phyloP scores from a whole-genome alignment of 768 basidiomycete genomes.

The Podaxis sp. region DNA sequence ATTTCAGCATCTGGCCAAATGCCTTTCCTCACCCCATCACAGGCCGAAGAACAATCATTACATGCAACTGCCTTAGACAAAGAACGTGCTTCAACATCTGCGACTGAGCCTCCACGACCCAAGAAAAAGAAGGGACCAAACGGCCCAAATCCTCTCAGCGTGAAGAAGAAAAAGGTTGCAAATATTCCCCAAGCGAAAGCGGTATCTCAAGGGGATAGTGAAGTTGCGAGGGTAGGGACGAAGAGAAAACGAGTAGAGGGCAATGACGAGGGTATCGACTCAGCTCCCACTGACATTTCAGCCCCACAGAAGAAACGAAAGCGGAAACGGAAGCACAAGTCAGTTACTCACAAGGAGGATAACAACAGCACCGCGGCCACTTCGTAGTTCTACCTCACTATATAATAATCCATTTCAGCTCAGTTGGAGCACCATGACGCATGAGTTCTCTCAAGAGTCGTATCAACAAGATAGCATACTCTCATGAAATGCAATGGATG shows the following conservation, averaged over 20 bases:
- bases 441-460: too few species aligned
- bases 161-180: constrained; percentile 75
- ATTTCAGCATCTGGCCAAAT: constrained; percentile 14
- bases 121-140: constrained; percentile 72
- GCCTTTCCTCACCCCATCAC: background rate
- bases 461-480: too few species aligned
- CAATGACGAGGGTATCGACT: constrained; percentile 11
- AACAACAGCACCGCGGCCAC: too few species aligned
- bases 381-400: too few species aligned
- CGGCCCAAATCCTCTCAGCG: constrained; percentile 87
- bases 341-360: background rate
- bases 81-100: constrained; percentile 33
- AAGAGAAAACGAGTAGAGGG: constrained; percentile 25
- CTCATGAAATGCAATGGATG: too few species aligned
- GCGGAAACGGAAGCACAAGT: constrained; percentile 18
- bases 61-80: constrained; percentile 47
- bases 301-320: constrained; percentile 14
- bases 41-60: constrained; percentile 65
- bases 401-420: too few species aligned
- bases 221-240: constrained; percentile 12
- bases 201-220: constrained; percentile 15
- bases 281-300: background rate
- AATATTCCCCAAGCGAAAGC: constrained; percentile 31
- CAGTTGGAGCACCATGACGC: too few species aligned
- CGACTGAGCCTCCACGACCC: constrained; percentile 31